Evolutionary conservation across 2,329 filamentous ascomycete genomes (phyloP), one percentile per base, ranked within the genome.

Genomic region (Fusarium sulawesiense): DNA sequence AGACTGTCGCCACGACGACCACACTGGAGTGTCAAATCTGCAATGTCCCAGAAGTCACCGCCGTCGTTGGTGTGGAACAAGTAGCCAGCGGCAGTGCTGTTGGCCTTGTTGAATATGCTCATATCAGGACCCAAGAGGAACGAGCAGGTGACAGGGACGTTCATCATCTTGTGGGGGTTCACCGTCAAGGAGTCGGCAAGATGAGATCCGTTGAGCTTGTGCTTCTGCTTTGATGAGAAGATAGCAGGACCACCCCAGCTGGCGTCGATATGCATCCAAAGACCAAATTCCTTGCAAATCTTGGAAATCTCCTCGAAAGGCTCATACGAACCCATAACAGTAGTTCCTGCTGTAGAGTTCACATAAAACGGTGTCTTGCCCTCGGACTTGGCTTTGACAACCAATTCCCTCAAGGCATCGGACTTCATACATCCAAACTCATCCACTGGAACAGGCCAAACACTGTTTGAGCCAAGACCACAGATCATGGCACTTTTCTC

Each of bases 121-220:
- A 97, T 81, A 77, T 98, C 94, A 3, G 87, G 87, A 0, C 89
- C 91, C 14, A 99, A 86, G 7, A 99, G 86, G 82, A 97, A 98
- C 1, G 92, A 94, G 82, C 94, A 98, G 0, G 94, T 97, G 42
- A 97, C 83, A 0, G 96, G 95, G 4, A 93, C 92, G 62, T 93
- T 93, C 77, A 98, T 87, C 96, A 98, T 98, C 83, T 98, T 98
- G 83, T 99, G 96, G 60, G 96, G 94, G 80, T 97, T 98, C 57
- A 97, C 88, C 3, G 94, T 93, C 41, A 98, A 84, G 16, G 90
- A 93, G 80, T 98, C 87, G 12, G 94, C 96, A 42, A 91, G 85
- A 46, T 94, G 86, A 4, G 87, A 84, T 16, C 95, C 95, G 2
- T 83, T 79, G 12, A 98, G 82, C 76, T 93, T 92, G 67, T 78